These are phyloP conservation scores for Chamaecyparis obtusa DNA, from an alignment of 75 land plant species.

Conservation along the genomic window DNA sequence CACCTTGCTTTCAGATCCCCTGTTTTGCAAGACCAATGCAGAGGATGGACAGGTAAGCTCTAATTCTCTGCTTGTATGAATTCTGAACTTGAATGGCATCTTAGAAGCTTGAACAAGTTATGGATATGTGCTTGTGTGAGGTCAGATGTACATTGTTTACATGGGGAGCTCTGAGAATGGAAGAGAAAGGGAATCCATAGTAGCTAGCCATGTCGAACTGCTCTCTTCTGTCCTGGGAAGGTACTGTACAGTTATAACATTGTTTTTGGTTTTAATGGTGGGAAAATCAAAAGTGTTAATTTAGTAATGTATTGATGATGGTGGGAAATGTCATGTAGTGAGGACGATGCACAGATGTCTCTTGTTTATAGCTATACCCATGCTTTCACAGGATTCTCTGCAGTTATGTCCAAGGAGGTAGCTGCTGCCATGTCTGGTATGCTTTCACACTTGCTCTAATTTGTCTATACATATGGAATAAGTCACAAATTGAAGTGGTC, in stretches of 20 bases:
- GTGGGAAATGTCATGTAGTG: slow-evolving; percentile 25
- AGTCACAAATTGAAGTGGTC: background rate
- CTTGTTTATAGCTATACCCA: slow-evolving; percentile 62
- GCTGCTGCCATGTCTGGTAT: slow-evolving; percentile 53
- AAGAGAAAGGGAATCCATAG: slow-evolving; percentile 19
- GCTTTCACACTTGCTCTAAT: background rate
- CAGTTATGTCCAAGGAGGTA: slow-evolving; percentile 58
- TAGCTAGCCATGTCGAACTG: slow-evolving; percentile 41
- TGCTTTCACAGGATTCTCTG: slow-evolving; percentile 79
- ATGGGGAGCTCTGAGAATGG: slow-evolving; percentile 51
- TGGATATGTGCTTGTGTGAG: background rate
- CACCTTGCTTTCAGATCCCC: too few relatives aligned
- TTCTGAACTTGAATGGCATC: background rate
- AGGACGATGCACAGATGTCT: slow-evolving; percentile 45
- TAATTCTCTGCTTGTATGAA: too few relatives aligned
- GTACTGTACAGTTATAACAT: slow-evolving; percentile 13
- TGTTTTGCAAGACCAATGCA: too few relatives aligned
- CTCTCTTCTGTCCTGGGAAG: slow-evolving; percentile 68
- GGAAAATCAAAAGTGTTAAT: background rate
- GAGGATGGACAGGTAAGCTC: too few relatives aligned
- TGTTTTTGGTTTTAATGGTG: background rate
- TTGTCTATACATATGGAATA: background rate
- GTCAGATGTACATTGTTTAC: slow-evolving; percentile 67
- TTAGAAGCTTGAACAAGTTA: background rate
- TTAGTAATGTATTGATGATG: background rate